Evolutionary conservation across 2,329 filamentous ascomycete species (phyloP).

Genomic region (Beauveria brongniartii): DNA sequence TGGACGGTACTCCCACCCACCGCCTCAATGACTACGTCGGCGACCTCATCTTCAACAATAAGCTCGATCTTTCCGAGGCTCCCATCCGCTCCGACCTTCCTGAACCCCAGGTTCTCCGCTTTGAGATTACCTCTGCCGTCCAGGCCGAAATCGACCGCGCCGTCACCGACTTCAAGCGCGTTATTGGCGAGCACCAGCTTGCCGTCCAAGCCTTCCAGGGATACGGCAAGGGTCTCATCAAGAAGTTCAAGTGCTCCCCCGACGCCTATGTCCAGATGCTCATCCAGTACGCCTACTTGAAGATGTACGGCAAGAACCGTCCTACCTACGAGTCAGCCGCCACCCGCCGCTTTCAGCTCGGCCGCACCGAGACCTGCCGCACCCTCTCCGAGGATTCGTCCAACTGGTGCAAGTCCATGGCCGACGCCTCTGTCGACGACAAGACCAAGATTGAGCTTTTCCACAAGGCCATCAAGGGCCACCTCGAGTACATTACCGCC

Average conservation of each 20-base stretch:
- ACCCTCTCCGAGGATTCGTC: conserved; percentile 85
- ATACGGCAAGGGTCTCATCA: conserved; percentile 97
- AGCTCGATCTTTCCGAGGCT: conserved; percentile 79
- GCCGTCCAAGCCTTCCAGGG: conserved; percentile 92
- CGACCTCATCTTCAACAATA: conserved; percentile 86
- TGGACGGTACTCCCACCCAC: conserved; percentile 98
- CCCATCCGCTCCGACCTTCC: conserved; percentile 73
- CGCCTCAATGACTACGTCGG: conserved; percentile 93
- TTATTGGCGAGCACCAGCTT: conserved; percentile 84
- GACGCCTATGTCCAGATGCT: conserved; percentile 98
- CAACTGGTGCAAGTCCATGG: conserved; percentile 83
- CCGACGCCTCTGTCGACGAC: conserved; percentile 55
- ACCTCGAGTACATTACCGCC: conserved; percentile 84
- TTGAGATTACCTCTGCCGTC: conserved; percentile 67
- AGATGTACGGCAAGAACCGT: conserved; percentile 97
- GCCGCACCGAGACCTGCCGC: conserved; percentile 92
- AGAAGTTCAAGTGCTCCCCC: conserved; percentile 97
- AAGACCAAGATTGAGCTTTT: conserved; percentile 66
- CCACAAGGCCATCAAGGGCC: conserved; percentile 70
- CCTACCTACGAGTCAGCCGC: conserved; percentile 97
- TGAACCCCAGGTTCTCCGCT: conserved; percentile 69
- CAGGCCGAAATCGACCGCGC: conserved; percentile 73
- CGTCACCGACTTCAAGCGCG: conserved; percentile 65
- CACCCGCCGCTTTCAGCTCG: conserved; percentile 90
- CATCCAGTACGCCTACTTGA: conserved; percentile 96